Base-by-base conservation (phyloP, 2,329 filamentous ascomycete species). In the Aspergillus sp. region DNA sequence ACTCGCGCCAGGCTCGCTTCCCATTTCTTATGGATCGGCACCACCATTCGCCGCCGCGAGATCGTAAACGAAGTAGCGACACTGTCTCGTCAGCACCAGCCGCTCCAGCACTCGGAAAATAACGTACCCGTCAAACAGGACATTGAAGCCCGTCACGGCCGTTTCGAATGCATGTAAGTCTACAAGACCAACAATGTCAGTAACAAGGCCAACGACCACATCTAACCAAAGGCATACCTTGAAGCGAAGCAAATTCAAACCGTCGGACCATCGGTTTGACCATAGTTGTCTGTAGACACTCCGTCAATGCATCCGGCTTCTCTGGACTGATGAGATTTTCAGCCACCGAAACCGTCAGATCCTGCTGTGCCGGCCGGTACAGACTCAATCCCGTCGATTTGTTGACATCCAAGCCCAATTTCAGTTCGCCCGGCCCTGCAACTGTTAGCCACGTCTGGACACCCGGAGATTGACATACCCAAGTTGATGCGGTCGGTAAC, bases 21-120 rank as follows among this genome's bases (percentile, higher is more conserved):
- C 84, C 85, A 93, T 58, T 91, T 91, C 63, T 94, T 93, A 64
- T 93, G 83, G 44, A 94, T 89, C 0, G 85, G 85, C 11, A 93
- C 85, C 8, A 94, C 84, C 80, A 88, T 91, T 44, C 84, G 75
- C 30, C 84, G 77, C 17, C 86, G 78, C 1, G 86, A 79, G 43
- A 94, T 93, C 36, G 81, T 78, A 56, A 94, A 84, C 0, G 76
- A 78, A 5, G 72, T 68, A 4, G 85, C 85, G 32, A 83, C 60
- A 5, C 77, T 64, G 57, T 16, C 5, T 26, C 13, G 25, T 26
- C 13, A 26, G 25, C 12, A 11, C 25, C 6, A n/a, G 4, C 13
- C 25, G 25, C 7, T n/a, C 8, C 7, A 7, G 25, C 7, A 10
- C 8, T 3, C 11, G 8, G 13, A 26, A 24, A 24, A n/a, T 24